Evolutionary conservation across 2,329 filamentous ascomycete genomes (phyloP), one percentile per base, ranked within the genome.

Genomic region (Madurella fahalii): DNA sequence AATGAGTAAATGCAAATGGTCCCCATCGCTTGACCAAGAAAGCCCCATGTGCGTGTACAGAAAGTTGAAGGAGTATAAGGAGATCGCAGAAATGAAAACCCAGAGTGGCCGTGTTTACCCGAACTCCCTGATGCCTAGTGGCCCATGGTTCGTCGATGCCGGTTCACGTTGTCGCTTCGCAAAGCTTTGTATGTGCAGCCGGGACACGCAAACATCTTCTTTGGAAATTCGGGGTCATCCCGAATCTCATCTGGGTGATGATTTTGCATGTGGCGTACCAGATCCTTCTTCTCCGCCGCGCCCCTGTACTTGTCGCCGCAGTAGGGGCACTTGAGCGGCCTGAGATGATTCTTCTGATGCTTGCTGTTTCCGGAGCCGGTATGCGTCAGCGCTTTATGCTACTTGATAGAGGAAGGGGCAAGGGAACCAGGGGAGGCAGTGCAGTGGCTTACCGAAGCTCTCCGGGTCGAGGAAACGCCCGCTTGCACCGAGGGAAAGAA

Each of bases 211-310:
- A 16, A 20, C 18, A 17, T 2, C 40, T 45, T 49, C 44, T 37
- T 32, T 32, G 20, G 32, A 7, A 15, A 20, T 2, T n/a, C 7
- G n/a, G 8, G 31, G 30, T 58, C n/a, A 16, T 2, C n/a, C 3
- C 15, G 13, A 1, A 39, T 40, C 2, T 40, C 40, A 2, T 40
- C 45, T 0, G 40, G 9, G 45, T 58, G 56, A 16, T 12, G 2
- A 1, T 4, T 25, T 44, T 49, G 50, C n/a, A 58, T 5, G 50
- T 58, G 56, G 3, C 56, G 52, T 8, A 25, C 5, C 15, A 58
- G 52, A 31, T 52, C 56, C 43, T 58, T 58, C 40, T 52, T 25
- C 7, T 25, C 4, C 25, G 25, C 42, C 30, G 48, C 48, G 48
- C 31, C 56, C 30, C 45, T 45, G 5, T 1, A 2, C 30, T 40